phyloP scores from a whole-genome alignment of 2,329 filamentous ascomycete species.

The Cryphonectria japonica region DNA sequence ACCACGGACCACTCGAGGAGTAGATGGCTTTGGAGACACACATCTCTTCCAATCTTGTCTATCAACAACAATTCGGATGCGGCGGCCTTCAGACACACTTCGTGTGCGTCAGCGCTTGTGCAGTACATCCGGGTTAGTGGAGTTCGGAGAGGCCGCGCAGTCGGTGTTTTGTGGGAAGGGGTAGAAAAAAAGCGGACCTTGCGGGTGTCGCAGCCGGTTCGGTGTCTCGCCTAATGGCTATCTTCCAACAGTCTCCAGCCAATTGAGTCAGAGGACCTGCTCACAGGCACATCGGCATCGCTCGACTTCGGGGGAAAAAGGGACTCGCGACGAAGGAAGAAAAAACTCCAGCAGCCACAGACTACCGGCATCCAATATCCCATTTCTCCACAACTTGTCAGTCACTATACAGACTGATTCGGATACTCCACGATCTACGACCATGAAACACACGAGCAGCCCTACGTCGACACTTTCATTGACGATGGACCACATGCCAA shows the following conservation, averaged over 20 bases:
- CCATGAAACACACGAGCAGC: neutral
- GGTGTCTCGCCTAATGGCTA: neutral
- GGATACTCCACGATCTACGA: constrained; percentile 9
- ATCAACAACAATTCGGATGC: neutral
- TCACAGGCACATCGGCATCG: neutral
- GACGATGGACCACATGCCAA: neutral
- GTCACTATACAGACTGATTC: constrained; percentile 4
- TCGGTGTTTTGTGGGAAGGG: neutral
- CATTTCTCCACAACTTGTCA: constrained; percentile 5
- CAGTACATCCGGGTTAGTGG: neutral
- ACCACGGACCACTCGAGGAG: neutral
- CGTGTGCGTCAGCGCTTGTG: neutral
- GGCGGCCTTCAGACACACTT: neutral
- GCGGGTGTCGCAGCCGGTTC: neutral
- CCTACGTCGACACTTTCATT: neutral
- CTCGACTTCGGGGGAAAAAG: neutral
- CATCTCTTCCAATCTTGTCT: neutral
- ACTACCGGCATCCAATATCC: neutral
- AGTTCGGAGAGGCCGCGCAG: neutral
- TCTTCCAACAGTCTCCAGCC: neutral
- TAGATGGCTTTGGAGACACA: neutral
- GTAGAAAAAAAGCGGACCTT: neutral
- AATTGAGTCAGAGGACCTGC: neutral
- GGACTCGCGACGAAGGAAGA: too few species aligned
- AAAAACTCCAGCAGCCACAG: neutral